Percentiles rank a stretch among this genome's conserved stretches.
phyloP scores from a whole-genome alignment of 129 eudicot genomes.

The Chrysanthemum seticuspe region DNA sequence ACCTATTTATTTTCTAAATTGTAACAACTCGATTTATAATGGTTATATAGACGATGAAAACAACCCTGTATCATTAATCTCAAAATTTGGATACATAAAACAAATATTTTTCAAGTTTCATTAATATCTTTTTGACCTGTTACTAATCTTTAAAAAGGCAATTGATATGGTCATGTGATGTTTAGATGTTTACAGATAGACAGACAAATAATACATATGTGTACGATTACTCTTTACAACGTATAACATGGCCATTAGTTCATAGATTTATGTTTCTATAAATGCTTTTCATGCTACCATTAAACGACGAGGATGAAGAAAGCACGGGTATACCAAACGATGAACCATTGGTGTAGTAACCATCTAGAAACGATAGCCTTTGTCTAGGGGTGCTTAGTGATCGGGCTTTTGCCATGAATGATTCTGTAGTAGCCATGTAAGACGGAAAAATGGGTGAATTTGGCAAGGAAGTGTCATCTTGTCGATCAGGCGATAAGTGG shows the following conservation, averaged over 20 bases:
- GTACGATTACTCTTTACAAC: neutral
- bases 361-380: conserved; percentile 47
- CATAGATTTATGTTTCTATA: conserved; percentile 37
- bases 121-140: neutral
- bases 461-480: conserved; percentile 50
- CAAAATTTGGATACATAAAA: conserved; percentile 5
- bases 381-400: conserved; percentile 87
- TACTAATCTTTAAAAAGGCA: neutral
- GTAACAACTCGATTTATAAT: neutral
- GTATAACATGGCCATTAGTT: neutral
- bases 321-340: conserved; percentile 45
- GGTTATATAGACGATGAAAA: neutral
- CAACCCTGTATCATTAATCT: neutral
- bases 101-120: neutral
- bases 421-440: conserved; percentile 89
- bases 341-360: conserved; percentile 45
- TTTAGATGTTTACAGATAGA: neutral
- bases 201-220: too few relatives aligned
- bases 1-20: neutral
- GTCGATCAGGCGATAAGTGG: conserved; percentile 33
- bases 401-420: conserved; percentile 80
- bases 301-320: conserved; percentile 62
- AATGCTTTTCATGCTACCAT: conserved; percentile 43
- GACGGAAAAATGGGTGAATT: conserved; percentile 59
- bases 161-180: neutral